Evolutionary conservation across 2,329 filamentous ascomycete species (phyloP), one percentile per base, ranked within the genome.

Genomic region (Hypoxylon sp.): DNA sequence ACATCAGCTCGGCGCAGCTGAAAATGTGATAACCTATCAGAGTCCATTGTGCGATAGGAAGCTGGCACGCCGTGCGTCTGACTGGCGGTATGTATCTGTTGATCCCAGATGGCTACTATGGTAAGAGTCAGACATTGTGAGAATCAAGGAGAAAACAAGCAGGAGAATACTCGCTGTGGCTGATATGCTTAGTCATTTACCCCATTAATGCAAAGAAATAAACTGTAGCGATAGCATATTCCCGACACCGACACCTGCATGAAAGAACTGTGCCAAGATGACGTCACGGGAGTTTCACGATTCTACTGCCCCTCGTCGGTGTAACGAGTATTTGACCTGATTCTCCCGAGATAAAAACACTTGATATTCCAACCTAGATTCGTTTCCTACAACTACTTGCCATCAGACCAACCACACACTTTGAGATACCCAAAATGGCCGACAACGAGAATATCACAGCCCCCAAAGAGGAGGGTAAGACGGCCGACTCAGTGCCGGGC

Each of bases 371-470:
- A 9, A 17, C 10, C 31, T 31, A 5, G 11, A 23, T 40, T 21
- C 17, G 47, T 35, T 15, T 35, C 54, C 41, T 54, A 29, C 43
- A 55, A 48, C n/a, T 35, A 8, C 31, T 15, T 8, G n/a, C 31
- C 31, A 15, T 17, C n/a, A 8, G 9, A 35, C n/a, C 15, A 35
- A n/a, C n/a, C n/a, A n/a, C n/a, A n/a, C n/a, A n/a, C n/a, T n/a
- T n/a, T n/a, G n/a, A n/a, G n/a, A n/a, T n/a, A n/a, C n/a, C 13
- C 18, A 56, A 58, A 27, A 64, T 64, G 61, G 48, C 61, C 26
- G 61, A 64, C 33, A 33, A 56, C 13, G 54, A 63, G 23, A n/a
- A 41, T 17, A 42, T 33, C 13, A 7, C 46, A 18, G 6, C 17
- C 5, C 42, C 53, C 41, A 49, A 23, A 31, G 47, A 58, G 8